Percentiles rank a stretch among this genome's conserved stretches.
These are phyloP conservation scores for Schizothecium vesticola DNA, from an alignment of 495 filamentous ascomycete genomes.

Conservation along the genomic window DNA sequence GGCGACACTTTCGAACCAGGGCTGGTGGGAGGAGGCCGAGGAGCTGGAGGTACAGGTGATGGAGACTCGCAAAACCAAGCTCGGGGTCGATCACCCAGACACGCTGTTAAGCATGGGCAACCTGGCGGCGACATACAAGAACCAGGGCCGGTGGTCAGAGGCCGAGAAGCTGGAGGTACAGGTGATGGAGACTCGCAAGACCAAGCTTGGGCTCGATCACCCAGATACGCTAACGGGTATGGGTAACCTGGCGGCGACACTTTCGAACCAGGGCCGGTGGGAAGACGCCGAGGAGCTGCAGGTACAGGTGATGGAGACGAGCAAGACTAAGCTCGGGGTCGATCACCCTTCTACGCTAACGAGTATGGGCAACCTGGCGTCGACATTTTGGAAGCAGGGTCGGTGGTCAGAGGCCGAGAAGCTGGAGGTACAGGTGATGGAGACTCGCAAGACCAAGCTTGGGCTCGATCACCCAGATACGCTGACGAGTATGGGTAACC, in stretches of 20 bases:
- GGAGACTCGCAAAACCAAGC: conserved; percentile 14
- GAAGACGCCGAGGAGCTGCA: conserved; percentile 13
- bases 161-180: too few species aligned
- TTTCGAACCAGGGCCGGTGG: conserved; percentile 4
- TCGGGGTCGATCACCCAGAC: conserved; percentile 18
- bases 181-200: conserved; percentile 24
- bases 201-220: conserved; percentile 26
- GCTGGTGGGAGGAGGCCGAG: not conserved
- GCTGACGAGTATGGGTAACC: too few species aligned
- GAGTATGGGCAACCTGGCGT: not conserved
- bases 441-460: too few species aligned
- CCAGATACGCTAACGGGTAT: not conserved
- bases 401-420: conserved; percentile 1
- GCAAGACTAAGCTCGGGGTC: too few species aligned
- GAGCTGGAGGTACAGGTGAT: too few species aligned
- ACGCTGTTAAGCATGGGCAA: not conserved
- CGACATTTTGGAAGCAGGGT: not conserved
- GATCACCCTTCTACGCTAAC: too few species aligned
- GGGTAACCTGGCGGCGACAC: not conserved
- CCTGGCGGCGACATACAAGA: not conserved
- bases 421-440: too few species aligned
- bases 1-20: not conserved
- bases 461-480: too few species aligned
- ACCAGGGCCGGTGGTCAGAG: conserved; percentile 3
- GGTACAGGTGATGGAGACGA: too few species aligned